phyloP scores from a whole-genome alignment of 176 grass and related monocot genomes.

The Eleusine indica region DNA sequence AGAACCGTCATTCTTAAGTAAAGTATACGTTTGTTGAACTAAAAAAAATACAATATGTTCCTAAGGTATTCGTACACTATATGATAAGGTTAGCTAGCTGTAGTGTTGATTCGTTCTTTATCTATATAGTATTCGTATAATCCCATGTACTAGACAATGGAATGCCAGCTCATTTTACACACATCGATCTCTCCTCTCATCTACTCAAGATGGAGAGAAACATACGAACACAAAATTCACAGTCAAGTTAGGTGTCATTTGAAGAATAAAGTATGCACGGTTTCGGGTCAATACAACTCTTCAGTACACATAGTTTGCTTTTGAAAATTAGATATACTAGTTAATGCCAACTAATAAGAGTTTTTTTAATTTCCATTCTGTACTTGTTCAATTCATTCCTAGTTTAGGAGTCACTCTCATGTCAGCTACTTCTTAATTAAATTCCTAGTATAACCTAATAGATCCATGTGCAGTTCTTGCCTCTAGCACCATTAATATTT shows the following conservation, averaged over 20 bases:
- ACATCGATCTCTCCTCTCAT: not conserved
- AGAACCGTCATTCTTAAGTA: not conserved
- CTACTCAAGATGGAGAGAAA: not conserved
- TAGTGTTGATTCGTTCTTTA: conserved; percentile 3
- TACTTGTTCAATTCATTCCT: conserved; percentile 32
- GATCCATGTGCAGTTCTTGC: conserved; percentile 34
- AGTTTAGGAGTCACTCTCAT: conserved; percentile 32
- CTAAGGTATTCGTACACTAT: not conserved
- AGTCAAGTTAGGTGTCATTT: not conserved
- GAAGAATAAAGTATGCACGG: conserved; percentile 18
- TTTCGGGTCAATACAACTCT: conserved; percentile 42
- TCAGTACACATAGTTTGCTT: conserved; percentile 15
- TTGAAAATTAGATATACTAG: not conserved
- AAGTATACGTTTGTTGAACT: not conserved
- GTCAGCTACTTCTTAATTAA: conserved; percentile 29
- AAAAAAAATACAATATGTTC: not conserved
- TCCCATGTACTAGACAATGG: conserved; percentile 26
- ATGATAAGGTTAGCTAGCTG: not conserved
- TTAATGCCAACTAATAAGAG: not conserved
- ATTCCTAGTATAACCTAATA: conserved; percentile 17
- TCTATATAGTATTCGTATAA: conserved; percentile 11
- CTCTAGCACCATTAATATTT: conserved; percentile 7
- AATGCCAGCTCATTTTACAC: conserved; percentile 22
- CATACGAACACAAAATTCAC: conserved; percentile 1
- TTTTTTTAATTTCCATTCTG: conserved; percentile 4